Conservation (phyloP, 2,329 filamentous ascomycete species). For the Colletotrichum australisinense region DNA sequence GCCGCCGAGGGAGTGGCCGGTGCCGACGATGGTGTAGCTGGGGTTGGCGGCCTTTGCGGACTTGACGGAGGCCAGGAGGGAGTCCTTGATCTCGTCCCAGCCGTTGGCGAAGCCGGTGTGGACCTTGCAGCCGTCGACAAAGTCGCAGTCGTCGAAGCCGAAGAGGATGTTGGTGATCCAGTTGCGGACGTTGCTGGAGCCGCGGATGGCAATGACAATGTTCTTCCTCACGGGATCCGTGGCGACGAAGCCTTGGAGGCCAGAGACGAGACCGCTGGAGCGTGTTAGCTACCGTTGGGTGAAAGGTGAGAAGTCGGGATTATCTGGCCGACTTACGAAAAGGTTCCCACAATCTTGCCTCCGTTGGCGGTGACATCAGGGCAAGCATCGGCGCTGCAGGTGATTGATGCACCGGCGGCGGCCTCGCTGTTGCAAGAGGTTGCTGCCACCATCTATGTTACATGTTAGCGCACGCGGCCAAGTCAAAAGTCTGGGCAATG, state of each 20-base stretch:
- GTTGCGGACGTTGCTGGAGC: constrained; percentile 69
- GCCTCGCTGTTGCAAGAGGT: constrained; percentile 64
- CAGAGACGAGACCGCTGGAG: constrained; percentile 52
- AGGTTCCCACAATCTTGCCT: constrained; percentile 54
- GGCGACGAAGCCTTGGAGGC: constrained; percentile 63
- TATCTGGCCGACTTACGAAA: constrained; percentile 41
- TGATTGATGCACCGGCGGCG: constrained; percentile 50
- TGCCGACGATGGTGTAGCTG: constrained; percentile 64
- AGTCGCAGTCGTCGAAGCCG: constrained; percentile 44
- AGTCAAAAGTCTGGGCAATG: no score
- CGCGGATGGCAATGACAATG: constrained; percentile 71
- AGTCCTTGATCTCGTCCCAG: constrained; percentile 64
- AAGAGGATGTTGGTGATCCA: constrained; percentile 67
- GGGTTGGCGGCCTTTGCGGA: constrained; percentile 59
- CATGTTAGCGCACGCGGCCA: neutral
- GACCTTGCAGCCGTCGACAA: constrained; percentile 59
- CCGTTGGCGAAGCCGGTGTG: constrained; percentile 70
- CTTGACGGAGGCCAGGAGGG: constrained; percentile 56
- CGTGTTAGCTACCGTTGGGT: neutral
- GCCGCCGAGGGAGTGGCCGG: constrained; percentile 77
- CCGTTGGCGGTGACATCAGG: constrained; percentile 54
- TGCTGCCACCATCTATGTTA: constrained; percentile 55
- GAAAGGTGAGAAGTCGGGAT: constrained; percentile 20
- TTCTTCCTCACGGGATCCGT: constrained; percentile 59
- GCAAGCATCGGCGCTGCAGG: constrained; percentile 58